Conservation (phyloP, 208 protist genomes). For the Wallacemonas sp. region DNA sequence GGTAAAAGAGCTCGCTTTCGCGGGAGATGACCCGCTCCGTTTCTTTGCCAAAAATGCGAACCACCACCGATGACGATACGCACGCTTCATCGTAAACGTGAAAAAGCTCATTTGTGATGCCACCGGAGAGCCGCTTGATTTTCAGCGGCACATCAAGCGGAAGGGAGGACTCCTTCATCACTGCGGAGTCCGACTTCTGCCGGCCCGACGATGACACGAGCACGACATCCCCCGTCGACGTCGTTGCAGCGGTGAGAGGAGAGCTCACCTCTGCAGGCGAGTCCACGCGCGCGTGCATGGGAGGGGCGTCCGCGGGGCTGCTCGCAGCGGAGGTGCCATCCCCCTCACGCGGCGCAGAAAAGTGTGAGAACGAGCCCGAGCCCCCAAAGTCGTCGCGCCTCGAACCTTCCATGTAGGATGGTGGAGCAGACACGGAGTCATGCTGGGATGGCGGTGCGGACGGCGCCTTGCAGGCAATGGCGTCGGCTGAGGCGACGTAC, state of each 20-base stretch:
- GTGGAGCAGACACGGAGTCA: neutral
- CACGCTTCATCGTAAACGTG: conserved; percentile 65
- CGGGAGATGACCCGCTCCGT: conserved; percentile 87
- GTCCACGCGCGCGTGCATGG: too few relatives aligned
- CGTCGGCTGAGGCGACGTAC: conserved; percentile 35
- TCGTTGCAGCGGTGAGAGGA: conserved; percentile 27
- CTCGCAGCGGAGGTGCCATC: neutral
- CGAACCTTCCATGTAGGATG: conserved; percentile 15
- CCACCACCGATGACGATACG: conserved; percentile 55
- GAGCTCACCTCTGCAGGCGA: too few relatives aligned
- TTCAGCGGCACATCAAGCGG: conserved; percentile 29
- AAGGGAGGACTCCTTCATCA: neutral
- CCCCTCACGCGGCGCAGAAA: neutral
- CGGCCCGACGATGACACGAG: conserved; percentile 30
- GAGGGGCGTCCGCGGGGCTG: neutral
- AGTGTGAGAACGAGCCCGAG: neutral
- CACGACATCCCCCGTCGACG: conserved; percentile 26
- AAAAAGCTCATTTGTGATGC: conserved; percentile 90
- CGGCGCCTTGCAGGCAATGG: conserved; percentile 19
- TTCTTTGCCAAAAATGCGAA: conserved; percentile 89
- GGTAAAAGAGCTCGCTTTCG: conserved; percentile 89
- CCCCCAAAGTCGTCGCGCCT: neutral
- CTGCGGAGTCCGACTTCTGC: neutral
- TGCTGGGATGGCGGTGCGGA: neutral
- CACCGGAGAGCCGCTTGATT: conserved; percentile 70